A percentile compares a stretch with the other conserved stretches of the same genome.
phyloP scores from a whole-genome alignment of 768 basidiomycete species.

The Daedalea quercina region DNA sequence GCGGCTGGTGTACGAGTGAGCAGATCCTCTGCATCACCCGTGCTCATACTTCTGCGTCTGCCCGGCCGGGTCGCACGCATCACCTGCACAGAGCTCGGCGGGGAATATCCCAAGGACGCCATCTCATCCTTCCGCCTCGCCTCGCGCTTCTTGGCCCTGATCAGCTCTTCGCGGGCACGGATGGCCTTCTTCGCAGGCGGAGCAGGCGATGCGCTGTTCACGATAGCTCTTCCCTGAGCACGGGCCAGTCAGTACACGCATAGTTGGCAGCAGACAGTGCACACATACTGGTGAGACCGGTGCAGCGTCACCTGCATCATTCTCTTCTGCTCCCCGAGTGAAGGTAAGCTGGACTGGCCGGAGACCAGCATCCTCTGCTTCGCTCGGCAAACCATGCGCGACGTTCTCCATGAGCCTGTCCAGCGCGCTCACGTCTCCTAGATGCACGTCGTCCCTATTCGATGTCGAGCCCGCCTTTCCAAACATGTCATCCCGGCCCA shows the following conservation, averaged over 20 bases:
- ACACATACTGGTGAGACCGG: too few species aligned
- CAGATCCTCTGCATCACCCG: conserved; percentile 56
- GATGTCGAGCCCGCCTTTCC: conserved; percentile 3
- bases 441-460: conserved; percentile 9
- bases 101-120: conserved; percentile 21
- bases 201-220: conserved; percentile 25
- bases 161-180: conserved; percentile 55
- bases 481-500: conserved; percentile 9
- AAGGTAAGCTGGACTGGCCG: conserved; percentile 10
- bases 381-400: conserved; percentile 13
- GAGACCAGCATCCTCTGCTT: conserved; percentile 5
- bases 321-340: background rate
- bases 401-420: conserved; percentile 34
- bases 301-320: background rate
- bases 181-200: conserved; percentile 64
- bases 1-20: conserved; percentile 24
- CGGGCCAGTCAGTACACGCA: background rate
- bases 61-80: conserved; percentile 36
- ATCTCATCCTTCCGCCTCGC: conserved; percentile 49
- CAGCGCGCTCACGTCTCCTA: conserved; percentile 34
- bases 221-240: background rate
- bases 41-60: conserved; percentile 70
- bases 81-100: conserved; percentile 15
- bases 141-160: conserved; percentile 63
- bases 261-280: too few species aligned